Percentiles rank a stretch among this genome's conserved stretches.
Conservation (phyloP, 2,329 filamentous ascomycete species). For the Penicillium sp. region DNA sequence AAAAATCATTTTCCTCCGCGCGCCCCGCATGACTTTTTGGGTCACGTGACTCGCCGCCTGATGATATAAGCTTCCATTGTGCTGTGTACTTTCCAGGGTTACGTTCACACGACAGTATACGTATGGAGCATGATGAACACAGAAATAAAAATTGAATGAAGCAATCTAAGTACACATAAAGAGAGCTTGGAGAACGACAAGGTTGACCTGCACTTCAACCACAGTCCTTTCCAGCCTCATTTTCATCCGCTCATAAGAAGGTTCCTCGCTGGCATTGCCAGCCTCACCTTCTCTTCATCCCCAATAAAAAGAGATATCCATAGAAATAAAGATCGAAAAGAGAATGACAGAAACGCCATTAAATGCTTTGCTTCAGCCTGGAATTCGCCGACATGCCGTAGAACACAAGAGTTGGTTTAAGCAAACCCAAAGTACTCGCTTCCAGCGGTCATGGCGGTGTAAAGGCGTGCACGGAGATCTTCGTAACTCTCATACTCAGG, state of each 20-base stretch:
- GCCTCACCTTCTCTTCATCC: conserved; percentile 8
- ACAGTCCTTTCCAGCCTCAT: conserved; percentile 10
- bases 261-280: neutral
- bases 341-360: conserved; percentile 35
- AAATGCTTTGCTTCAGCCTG: conserved; percentile 35
- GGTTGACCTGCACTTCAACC: conserved; percentile 48
- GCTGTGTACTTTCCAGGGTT: neutral
- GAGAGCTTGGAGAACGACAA: conserved; percentile 7
- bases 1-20: conserved; percentile 26
- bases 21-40: conserved; percentile 27
- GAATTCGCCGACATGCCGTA: conserved; percentile 14
- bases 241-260: conserved; percentile 20
- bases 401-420: conserved; percentile 49
- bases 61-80: neutral
- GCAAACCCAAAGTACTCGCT: conserved; percentile 98
- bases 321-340: conserved; percentile 5
- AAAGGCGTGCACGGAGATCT: conserved; percentile 77
- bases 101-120: neutral
- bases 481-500: conserved; percentile 99
- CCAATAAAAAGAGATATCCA: conserved; percentile 21
- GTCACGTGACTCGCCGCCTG: conserved; percentile 30
- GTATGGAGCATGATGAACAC: neutral
- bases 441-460: conserved; percentile 96
- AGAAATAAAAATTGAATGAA: conserved; percentile 15
- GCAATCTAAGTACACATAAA: conserved; percentile 26